phyloP scores from a whole-genome alignment of 1,284 basidiomycete species.

The Cerrena zonata region DNA sequence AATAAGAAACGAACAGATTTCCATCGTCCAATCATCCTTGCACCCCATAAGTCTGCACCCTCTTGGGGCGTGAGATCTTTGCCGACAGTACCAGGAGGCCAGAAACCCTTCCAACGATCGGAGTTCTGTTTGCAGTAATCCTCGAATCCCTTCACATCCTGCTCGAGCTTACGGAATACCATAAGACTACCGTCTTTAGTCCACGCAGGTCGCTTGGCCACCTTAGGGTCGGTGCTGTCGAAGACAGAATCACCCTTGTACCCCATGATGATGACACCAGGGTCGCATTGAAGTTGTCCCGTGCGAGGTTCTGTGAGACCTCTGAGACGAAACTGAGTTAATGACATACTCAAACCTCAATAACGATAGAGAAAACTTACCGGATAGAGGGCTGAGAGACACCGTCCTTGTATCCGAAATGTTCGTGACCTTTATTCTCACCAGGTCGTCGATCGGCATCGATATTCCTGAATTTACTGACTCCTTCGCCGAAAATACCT shows the following conservation, averaged over 20 bases:
- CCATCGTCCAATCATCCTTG: not conserved
- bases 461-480: not conserved
- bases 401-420: slow-evolving; percentile 24
- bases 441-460: not conserved
- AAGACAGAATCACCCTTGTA: slow-evolving; percentile 24
- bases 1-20: not conserved
- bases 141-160: slow-evolving; percentile 16
- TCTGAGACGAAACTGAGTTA: slow-evolving; percentile 7
- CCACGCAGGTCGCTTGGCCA: slow-evolving; percentile 7
- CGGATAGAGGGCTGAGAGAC: slow-evolving; percentile 24
- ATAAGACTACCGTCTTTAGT: slow-evolving; percentile 23
- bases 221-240: slow-evolving; percentile 11
- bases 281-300: slow-evolving; percentile 22
- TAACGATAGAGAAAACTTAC: slow-evolving; percentile 9
- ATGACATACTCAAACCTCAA: not conserved
- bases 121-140: not conserved
- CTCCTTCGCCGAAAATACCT: not conserved
- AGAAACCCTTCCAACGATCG: not conserved
- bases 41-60: not conserved
- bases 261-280: slow-evolving; percentile 29
- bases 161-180: slow-evolving; percentile 28
- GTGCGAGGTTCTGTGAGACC: slow-evolving; percentile 14
- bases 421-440: slow-evolving; percentile 15
- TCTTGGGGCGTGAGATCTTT: not conserved
- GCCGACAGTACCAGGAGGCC: not conserved